Conservation (phyloP, 192 early-diverging fungal species). For the Coemansia sp. region DNA sequence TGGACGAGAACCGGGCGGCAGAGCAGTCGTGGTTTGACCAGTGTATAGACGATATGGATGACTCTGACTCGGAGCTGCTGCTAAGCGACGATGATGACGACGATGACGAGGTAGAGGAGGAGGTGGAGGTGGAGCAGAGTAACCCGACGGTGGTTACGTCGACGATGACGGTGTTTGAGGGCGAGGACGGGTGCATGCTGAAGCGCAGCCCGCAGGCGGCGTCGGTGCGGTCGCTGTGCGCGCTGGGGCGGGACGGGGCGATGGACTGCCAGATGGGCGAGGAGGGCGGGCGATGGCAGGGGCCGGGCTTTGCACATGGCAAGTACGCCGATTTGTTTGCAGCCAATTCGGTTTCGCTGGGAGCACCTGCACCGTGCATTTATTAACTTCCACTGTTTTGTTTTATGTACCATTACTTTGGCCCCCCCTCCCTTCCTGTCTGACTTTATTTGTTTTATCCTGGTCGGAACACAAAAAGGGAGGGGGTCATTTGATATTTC, state of each 20-base stretch:
- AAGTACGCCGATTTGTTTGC: slow-evolving; percentile 15
- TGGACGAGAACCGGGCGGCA: slow-evolving; percentile 19
- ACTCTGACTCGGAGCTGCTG: slow-evolving; percentile 17
- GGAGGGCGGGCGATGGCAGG: background rate
- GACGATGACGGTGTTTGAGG: background rate
- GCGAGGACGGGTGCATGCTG: slow-evolving; percentile 4
- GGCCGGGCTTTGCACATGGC: background rate
- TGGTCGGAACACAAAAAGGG: too few species aligned
- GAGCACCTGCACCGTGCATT: slow-evolving; percentile 11
- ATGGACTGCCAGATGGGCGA: background rate
- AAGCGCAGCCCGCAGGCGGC: slow-evolving; percentile 26
- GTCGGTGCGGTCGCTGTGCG: slow-evolving; percentile 11
- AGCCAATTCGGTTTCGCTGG: background rate
- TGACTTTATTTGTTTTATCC: too few species aligned
- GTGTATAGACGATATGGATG: slow-evolving; percentile 41
- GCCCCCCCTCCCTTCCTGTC: too few species aligned
- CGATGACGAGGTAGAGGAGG: slow-evolving; percentile 12
- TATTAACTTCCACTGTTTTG: slow-evolving; percentile 11
- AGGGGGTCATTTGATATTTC: too few species aligned
- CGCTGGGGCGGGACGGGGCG: background rate
- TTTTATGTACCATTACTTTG: background rate
- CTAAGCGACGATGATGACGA: slow-evolving; percentile 9
- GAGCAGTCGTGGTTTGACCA: slow-evolving; percentile 54
- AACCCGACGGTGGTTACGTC: slow-evolving; percentile 5
- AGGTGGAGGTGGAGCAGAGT: background rate